Evolutionary conservation across 2,329 filamentous ascomycete genomes (phyloP).

Genomic region (Pseudogymnoascus sp.): DNA sequence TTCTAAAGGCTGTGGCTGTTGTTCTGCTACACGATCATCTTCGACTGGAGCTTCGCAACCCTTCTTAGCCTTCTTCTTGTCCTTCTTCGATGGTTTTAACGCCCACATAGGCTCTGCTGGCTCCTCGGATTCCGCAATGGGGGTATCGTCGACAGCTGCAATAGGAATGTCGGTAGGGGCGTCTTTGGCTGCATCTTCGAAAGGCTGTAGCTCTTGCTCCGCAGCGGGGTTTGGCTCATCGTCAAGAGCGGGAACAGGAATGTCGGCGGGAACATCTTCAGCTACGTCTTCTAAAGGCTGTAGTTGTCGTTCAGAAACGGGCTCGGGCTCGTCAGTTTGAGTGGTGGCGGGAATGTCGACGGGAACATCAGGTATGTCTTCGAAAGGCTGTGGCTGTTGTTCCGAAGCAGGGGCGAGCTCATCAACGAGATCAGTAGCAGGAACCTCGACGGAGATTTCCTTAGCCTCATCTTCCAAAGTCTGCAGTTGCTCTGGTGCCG

Average conservation of each 20-base stretch:
- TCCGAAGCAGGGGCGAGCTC: background rate
- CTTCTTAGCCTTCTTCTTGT: slow-evolving; percentile 28
- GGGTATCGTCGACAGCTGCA: background rate
- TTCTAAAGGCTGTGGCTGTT: background rate
- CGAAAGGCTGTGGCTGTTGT: slow-evolving; percentile 13
- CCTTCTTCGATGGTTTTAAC: slow-evolving; percentile 25
- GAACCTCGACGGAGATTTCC: background rate
- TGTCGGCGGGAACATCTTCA: background rate
- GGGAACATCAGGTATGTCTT: background rate
- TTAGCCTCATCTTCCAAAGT: background rate
- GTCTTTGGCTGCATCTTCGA: background rate
- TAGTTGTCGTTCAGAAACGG: background rate
- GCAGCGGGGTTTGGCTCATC: background rate
- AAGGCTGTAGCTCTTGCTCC: slow-evolving; percentile 12
- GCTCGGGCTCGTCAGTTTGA: background rate
- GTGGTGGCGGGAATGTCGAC: background rate
- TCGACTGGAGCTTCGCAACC: background rate
- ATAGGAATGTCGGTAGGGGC: background rate
- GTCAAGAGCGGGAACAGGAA: background rate
- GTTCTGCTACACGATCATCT: background rate
- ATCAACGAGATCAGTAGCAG: background rate
- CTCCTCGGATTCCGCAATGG: background rate
- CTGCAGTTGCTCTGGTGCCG: background rate
- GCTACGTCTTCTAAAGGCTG: background rate
- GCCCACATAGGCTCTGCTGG: background rate